These are phyloP conservation scores for Millerago galiae DNA, from an alignment of 805 yeast species.

Conservation along the genomic window DNA sequence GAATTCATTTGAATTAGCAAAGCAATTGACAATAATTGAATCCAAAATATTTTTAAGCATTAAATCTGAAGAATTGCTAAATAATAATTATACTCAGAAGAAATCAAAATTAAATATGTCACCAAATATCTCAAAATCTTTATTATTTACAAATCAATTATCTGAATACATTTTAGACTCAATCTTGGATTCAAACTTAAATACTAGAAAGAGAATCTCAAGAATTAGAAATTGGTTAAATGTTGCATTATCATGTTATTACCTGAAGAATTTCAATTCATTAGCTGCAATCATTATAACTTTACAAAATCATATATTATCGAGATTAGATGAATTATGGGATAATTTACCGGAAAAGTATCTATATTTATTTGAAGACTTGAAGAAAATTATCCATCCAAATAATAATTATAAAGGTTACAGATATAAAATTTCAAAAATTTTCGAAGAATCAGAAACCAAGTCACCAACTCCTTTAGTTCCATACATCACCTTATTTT, in stretches of 20 bases:
- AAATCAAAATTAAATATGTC: conserved; percentile 53
- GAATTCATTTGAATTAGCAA: conserved; percentile 70
- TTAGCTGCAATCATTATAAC: conserved; percentile 75
- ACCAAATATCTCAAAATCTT: conserved; percentile 55
- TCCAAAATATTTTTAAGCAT: conserved; percentile 58
- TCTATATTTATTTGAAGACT: conserved; percentile 52
- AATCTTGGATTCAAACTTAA: conserved; percentile 45
- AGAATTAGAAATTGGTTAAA: conserved; percentile 67
- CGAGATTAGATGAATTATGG: conserved; percentile 61
- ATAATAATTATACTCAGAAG: conserved; percentile 56
- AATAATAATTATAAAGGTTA: conserved; percentile 67
- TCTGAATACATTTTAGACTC: conserved; percentile 71
- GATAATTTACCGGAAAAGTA: conserved; percentile 51
- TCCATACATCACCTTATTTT: conserved; percentile 67
- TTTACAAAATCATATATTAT: conserved; percentile 63
- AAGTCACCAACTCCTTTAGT: conserved; percentile 51
- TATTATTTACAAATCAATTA: conserved; percentile 63
- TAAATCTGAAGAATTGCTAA: conserved; percentile 58
- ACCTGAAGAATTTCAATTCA: conserved; percentile 70
- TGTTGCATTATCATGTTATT: conserved; percentile 64
- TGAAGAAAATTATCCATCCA: conserved; percentile 67
- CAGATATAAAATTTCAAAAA: conserved; percentile 53
- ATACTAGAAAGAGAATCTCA: conserved; percentile 42
- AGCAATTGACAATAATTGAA: conserved; percentile 70
- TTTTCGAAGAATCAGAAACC: conserved; percentile 37